Evolutionary conservation across 1,284 basidiomycete species (phyloP).

Genomic region (Crepidotus sp.): DNA sequence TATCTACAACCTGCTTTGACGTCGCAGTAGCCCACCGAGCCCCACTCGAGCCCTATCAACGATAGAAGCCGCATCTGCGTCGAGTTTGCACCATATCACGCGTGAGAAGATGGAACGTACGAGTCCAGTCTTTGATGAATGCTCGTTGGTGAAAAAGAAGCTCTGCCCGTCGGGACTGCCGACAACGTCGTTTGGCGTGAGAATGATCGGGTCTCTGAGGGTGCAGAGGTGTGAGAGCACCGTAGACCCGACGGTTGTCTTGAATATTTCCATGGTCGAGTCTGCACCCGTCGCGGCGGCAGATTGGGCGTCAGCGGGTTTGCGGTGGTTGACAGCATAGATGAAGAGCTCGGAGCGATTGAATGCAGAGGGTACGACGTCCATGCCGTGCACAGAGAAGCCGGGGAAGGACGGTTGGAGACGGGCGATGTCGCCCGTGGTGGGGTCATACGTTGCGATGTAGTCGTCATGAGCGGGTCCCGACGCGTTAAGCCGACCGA

Average conservation of each 20-base stretch:
- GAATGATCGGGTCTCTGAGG: conserved; percentile 45
- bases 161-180: conserved; percentile 52
- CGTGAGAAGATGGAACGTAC: conserved; percentile 29
- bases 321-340: conserved; percentile 62
- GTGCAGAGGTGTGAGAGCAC: conserved; percentile 50
- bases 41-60: conserved; percentile 26
- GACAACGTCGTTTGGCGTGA: conserved; percentile 63
- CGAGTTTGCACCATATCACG: background rate
- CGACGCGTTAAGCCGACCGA: conserved; percentile 36
- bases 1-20: conserved; percentile 45
- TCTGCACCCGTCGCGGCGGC: conserved; percentile 53
- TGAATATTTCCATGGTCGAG: conserved; percentile 65
- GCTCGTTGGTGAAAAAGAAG: conserved; percentile 65
- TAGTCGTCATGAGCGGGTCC: conserved; percentile 41
- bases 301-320: conserved; percentile 30
- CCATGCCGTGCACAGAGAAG: conserved; percentile 64
- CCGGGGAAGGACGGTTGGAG: conserved; percentile 39
- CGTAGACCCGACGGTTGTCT: conserved; percentile 37
- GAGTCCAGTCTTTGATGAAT: conserved; percentile 42
- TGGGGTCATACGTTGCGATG: conserved; percentile 53
- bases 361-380: conserved; percentile 47
- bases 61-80: conserved; percentile 28
- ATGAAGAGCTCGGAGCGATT: conserved; percentile 48
- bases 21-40: conserved; percentile 54
- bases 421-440: conserved; percentile 36